Percentiles rank a stretch among this genome's conserved stretches.
Conservation (phyloP, 176 grass and related monocot genomes). For the Carex scoparia region DNA sequence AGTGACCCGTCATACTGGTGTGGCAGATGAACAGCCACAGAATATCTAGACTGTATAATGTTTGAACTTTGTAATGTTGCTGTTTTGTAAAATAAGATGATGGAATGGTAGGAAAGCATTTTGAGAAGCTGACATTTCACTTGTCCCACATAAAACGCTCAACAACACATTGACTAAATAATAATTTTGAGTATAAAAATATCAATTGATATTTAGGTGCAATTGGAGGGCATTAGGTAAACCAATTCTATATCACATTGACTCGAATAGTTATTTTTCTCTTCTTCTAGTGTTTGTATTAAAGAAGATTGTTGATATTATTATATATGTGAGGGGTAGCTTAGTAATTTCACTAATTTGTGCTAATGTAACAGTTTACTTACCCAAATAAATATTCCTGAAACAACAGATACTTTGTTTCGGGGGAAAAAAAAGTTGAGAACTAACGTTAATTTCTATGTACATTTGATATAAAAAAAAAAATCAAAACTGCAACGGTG, state of each 20-base stretch:
- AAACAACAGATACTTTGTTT: not conserved
- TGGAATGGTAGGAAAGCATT: conserved; percentile 7
- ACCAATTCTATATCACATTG: not conserved
- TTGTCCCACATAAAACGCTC: conserved; percentile 4
- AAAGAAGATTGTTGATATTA: not conserved
- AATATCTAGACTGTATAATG: not conserved
- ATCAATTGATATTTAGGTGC: not conserved
- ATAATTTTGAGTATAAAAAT: not conserved
- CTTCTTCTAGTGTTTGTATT: not conserved
- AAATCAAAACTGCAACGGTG: not conserved
- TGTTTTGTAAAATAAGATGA: not conserved
- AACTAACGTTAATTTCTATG: not conserved
- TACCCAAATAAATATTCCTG: not conserved
- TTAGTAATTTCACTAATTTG: not conserved
- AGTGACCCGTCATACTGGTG: not conserved
- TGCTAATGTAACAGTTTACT: not conserved
- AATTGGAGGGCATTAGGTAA: conserved; percentile 1
- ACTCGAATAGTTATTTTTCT: not conserved
- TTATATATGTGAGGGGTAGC: not conserved
- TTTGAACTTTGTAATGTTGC: not conserved
- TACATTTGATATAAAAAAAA: not conserved
- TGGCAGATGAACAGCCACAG: not conserved
- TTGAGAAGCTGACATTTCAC: conserved; percentile 5
- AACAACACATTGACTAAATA: conserved; percentile 9
- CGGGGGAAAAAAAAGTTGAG: not conserved